phyloP scores from a whole-genome alignment of 2,329 filamentous ascomycete genomes.

The Calonectria pseudoturangicola region DNA sequence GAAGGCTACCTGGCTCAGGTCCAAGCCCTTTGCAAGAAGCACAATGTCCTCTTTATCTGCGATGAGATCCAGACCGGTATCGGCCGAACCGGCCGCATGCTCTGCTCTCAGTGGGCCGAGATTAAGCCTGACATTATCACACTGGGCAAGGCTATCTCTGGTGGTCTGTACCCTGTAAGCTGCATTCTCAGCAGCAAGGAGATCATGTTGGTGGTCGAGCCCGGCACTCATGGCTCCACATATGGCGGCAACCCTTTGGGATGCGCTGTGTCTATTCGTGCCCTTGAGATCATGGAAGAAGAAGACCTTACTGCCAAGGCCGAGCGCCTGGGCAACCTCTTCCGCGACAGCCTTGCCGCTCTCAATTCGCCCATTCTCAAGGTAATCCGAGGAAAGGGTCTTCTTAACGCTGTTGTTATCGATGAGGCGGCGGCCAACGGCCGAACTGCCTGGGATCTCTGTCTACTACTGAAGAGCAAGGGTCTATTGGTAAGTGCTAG shows the following conservation, averaged over 20 bases:
- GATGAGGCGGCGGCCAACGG: constrained; percentile 91
- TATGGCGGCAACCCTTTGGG: constrained; percentile 98
- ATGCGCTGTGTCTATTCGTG: constrained; percentile 95
- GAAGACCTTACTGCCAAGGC: constrained; percentile 91
- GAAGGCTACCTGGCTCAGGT: constrained; percentile 90
- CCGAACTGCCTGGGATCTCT: constrained; percentile 95
- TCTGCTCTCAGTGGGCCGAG: constrained; percentile 94
- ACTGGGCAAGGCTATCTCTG: constrained; percentile 97
- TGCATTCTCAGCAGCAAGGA: constrained; percentile 92
- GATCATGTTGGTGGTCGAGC: constrained; percentile 96
- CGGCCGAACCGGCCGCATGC: constrained; percentile 92
- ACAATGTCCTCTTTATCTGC: constrained; percentile 96
- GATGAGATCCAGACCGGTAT: constrained; percentile 99
- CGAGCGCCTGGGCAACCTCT: constrained; percentile 85
- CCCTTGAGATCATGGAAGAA: constrained; percentile 94
- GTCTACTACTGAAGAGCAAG: constrained; percentile 95
- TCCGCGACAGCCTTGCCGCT: constrained; percentile 85
- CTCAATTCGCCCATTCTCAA: constrained; percentile 89
- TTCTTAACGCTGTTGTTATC: constrained; percentile 97
- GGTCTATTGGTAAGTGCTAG: constrained; percentile 84
- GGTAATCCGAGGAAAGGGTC: constrained; percentile 90
- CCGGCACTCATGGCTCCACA: constrained; percentile 97
- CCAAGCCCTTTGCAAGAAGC: constrained; percentile 90
- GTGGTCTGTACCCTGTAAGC: constrained; percentile 99
- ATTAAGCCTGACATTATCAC: constrained; percentile 97